Base-by-base conservation (phyloP, 352 stramenopile genomes). In the Globisporangium cystogenes region DNA sequence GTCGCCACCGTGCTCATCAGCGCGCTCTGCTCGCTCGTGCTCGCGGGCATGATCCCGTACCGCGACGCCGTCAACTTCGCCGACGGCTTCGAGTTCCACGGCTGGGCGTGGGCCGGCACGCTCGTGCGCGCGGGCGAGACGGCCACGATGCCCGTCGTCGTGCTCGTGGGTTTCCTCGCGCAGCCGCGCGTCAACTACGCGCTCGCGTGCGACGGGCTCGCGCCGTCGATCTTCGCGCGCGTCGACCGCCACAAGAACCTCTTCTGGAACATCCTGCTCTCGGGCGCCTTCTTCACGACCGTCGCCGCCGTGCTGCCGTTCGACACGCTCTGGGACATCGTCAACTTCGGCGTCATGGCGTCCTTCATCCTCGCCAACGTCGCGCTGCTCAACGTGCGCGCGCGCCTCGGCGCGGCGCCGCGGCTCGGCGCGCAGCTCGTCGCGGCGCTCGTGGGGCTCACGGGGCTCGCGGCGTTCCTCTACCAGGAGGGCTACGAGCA, bases 161-260 rank as follows among this genome's bases (percentile, higher is more conserved):
- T 96, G 35, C 74, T 99, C 23, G 86, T 98, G 18, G 91, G 78
- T n/a, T 91, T 98, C 54, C 66, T 98, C 27, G 91, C 94, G 31
- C 95, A 98, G 59, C 93, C 93, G 18, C 83, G 92, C 24, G 64
- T 98, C 23, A 93, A 97, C 62, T 98, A 94, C 65, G 90, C 91
- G 12, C 77, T 98, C 64, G 81, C 91, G 20, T 90, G 86, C 41
- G 96, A 99, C 65, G 95, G 95, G 11, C 81, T 99, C 8, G 68
- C 98, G 50, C 94, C 95, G 35, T 56, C 64, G 45, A 76, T 97
- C 26, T 98, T 98, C 72, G 77, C 77, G 37, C 23, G 20, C 18
- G 74, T 93, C 43, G 68, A 93, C 57, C 60, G 58, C 43, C 86
- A 89, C 31, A 79, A 81, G 40, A 90, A 81, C 49, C 65, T 96